Conservation (phyloP, 1,139 yeast species). For the Candida tunisiensis region DNA sequence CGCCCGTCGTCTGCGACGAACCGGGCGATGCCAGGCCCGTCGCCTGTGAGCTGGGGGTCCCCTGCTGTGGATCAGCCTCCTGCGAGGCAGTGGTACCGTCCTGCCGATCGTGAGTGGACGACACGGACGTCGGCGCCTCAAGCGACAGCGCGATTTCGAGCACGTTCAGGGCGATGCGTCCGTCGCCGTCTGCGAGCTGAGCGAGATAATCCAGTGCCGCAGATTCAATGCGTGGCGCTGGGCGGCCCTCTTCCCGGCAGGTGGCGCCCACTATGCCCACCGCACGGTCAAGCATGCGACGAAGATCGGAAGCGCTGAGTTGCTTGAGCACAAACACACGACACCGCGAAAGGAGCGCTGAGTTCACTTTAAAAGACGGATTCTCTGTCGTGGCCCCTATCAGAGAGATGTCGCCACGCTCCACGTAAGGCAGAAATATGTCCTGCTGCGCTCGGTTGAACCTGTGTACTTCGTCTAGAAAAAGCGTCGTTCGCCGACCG, state of each 20-base stretch:
- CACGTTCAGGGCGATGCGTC: constrained; percentile 64
- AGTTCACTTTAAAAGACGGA: constrained; percentile 80
- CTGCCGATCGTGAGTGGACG: too few species aligned
- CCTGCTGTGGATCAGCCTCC: too few species aligned
- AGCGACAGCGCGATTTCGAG: constrained; percentile 34
- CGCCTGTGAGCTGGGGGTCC: too few species aligned
- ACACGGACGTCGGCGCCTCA: too few species aligned
- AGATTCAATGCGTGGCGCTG: constrained; percentile 24
- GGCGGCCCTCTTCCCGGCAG: background rate
- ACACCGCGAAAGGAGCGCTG: constrained; percentile 77
- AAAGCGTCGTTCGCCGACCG: constrained; percentile 56
- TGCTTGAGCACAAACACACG: constrained; percentile 72
- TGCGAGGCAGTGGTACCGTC: too few species aligned
- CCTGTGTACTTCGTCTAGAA: constrained; percentile 87
- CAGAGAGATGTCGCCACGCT: constrained; percentile 23
- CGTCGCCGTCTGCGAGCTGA: constrained; percentile 75
- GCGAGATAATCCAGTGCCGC: constrained; percentile 50
- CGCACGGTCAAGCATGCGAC: constrained; percentile 44
- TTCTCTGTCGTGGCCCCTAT: constrained; percentile 97
- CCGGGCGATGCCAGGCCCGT: constrained; percentile 1
- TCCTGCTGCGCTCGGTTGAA: constrained; percentile 88
- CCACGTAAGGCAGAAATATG: constrained; percentile 31
- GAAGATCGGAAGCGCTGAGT: constrained; percentile 36
- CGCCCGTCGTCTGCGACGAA: constrained; percentile 2
- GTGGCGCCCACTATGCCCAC: constrained; percentile 21